Evolutionary conservation across 108 stramenopile genomes (phyloP).

Genomic region (Thalassiosira profunda): DNA sequence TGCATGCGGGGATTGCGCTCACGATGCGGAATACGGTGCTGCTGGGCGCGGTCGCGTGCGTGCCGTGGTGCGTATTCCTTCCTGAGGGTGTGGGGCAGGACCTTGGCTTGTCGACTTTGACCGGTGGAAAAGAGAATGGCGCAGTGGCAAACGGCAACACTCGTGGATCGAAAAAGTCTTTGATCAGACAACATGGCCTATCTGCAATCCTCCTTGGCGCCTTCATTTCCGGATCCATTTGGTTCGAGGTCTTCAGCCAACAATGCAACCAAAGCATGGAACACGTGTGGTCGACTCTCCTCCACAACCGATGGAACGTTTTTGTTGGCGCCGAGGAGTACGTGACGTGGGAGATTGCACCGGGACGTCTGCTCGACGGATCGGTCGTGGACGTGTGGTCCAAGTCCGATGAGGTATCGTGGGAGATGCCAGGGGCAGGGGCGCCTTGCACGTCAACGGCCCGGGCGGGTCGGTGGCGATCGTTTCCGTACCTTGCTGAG

Average conservation of each 20-base stretch:
- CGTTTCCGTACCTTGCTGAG: conserved; percentile 84
- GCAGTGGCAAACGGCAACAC: background rate
- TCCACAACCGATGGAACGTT: conserved; percentile 92
- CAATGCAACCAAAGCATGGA: conserved; percentile 69
- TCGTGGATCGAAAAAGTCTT: background rate
- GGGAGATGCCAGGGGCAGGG: conserved; percentile 85
- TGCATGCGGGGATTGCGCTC: conserved; percentile 85
- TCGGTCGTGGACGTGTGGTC: conserved; percentile 90
- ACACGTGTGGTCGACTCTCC: conserved; percentile 74
- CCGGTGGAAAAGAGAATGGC: background rate
- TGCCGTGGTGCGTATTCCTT: conserved; percentile 74
- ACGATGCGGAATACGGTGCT: conserved; percentile 81
- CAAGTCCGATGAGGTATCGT: conserved; percentile 56
- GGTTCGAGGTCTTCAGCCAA: conserved; percentile 75
- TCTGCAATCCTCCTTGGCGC: conserved; percentile 41
- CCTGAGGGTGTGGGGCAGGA: conserved; percentile 43
- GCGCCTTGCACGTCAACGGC: conserved; percentile 86
- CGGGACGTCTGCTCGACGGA: conserved; percentile 77
- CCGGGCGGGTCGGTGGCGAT: conserved; percentile 85
- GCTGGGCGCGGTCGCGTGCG: conserved; percentile 77
- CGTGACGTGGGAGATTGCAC: conserved; percentile 93
- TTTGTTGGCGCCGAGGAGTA: conserved; percentile 89
- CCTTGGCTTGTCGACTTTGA: conserved; percentile 9
- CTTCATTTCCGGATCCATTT: conserved; percentile 69
- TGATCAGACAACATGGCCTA: conserved; percentile 7